Evolutionary conservation across 169 alveolate genomes (phyloP), one percentile per base, ranked within the genome.

Genomic region (Babesia gibsoni): DNA sequence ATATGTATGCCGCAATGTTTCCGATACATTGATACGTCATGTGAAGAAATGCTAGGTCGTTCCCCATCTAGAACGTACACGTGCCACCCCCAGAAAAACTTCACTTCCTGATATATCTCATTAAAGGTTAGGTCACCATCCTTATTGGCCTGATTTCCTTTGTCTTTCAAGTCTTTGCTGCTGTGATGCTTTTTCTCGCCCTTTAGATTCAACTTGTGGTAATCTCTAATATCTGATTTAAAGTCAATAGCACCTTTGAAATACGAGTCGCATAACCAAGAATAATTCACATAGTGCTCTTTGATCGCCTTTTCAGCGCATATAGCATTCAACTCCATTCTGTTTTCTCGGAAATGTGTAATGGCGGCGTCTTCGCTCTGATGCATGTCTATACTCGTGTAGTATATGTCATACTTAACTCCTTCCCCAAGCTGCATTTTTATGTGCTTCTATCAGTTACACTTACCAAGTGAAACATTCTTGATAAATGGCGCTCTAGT

Each of bases 81-180:
- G 6, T 10, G 25, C 79, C 79, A 77, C 10, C 86, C 86, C 86
- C 86, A 77, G 23, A 77, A 66, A 36, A 49, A 65, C 77, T 66
- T 77, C 36, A 52, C 58, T 14, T 52, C 22, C 10, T 29, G 12
- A 41, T 77, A 77, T 7, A 25, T 35, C 16, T 20, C 49, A n/a
- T 12, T 33, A 32, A 75, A 75, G n/a, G 7, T 39, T 27, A 58
- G 23, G 20, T 35, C 1, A 39, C 46, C 46, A 39, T 12, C 20
- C 10, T 39, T 10, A 39, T 39, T 16, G 46, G 46, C 46, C 10
- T 39, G 20, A 10, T 10, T 12, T 12, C 16, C 20, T 16, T 16
- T 10, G 20, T 39, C 16, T 39, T 39, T 39, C 10, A 10, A 39
- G 10, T 39, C 20, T 12, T 16, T 10, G 46, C 20, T 39, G 46